phyloP scores from a whole-genome alignment of 2,329 filamentous ascomycete genomes.

The Trichoderma hamatum region DNA sequence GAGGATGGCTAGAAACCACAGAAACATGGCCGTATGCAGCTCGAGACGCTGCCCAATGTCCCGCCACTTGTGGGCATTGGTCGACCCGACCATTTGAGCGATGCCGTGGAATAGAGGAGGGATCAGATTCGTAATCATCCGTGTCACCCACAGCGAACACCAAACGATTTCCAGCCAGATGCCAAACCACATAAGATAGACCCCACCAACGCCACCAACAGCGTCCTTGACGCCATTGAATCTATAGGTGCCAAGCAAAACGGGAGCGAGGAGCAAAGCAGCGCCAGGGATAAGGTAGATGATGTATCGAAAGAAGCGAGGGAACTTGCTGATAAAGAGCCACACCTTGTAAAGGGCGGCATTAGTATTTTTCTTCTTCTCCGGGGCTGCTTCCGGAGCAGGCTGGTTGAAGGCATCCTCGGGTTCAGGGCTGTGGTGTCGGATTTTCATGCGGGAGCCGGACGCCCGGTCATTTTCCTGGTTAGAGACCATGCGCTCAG shows the following conservation, averaged over 20 bases:
- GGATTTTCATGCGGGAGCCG: slow-evolving; percentile 34
- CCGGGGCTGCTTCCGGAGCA: slow-evolving; percentile 33
- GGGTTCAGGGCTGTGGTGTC: slow-evolving; percentile 42
- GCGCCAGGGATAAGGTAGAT: slow-evolving; percentile 53
- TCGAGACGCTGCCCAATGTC: slow-evolving; percentile 86
- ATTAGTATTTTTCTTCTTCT: slow-evolving; percentile 40
- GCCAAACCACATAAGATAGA: slow-evolving; percentile 84
- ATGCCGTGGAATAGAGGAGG: slow-evolving; percentile 52
- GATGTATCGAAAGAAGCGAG: slow-evolving; percentile 53
- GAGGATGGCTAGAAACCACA: slow-evolving; percentile 88
- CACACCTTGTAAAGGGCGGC: slow-evolving; percentile 47
- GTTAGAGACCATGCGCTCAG: slow-evolving; percentile 51
- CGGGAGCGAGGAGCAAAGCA: slow-evolving; percentile 49
- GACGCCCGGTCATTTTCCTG: slow-evolving; percentile 43
- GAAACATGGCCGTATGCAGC: slow-evolving; percentile 80
- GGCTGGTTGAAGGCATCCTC: slow-evolving; percentile 53
- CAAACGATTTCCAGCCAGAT: slow-evolving; percentile 95
- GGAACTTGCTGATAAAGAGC: slow-evolving; percentile 52
- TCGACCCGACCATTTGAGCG: slow-evolving; percentile 76
- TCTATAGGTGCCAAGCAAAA: slow-evolving; percentile 49
- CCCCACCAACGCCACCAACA: slow-evolving; percentile 69
- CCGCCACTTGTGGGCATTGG: slow-evolving; percentile 89
- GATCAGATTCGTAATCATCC: slow-evolving; percentile 56
- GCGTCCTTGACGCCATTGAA: slow-evolving; percentile 47
- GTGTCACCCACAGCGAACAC: slow-evolving; percentile 82